Percentiles rank a stretch among this genome's conserved stretches.
phyloP scores from a whole-genome alignment of 805 yeast genomes.

The Blastobotrys mokoenaii region DNA sequence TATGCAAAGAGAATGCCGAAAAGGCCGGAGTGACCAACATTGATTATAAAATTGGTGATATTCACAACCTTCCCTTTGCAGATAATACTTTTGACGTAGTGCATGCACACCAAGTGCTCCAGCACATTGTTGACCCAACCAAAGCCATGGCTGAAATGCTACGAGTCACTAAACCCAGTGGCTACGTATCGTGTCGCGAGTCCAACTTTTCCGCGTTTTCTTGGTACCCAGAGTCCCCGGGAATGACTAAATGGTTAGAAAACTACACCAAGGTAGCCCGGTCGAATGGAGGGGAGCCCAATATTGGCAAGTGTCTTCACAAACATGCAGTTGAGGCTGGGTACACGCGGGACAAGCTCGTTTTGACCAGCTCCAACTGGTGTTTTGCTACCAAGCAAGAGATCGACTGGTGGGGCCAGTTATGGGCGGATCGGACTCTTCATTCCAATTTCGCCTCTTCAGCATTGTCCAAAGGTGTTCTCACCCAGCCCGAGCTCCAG shows the following conservation, averaged over 20 bases:
- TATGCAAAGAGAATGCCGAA: slow-evolving; percentile 18
- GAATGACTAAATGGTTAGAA: slow-evolving; percentile 10
- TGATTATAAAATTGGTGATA: slow-evolving; percentile 26
- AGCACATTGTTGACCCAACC: slow-evolving; percentile 31
- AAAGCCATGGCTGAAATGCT: slow-evolving; percentile 31
- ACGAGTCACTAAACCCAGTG: slow-evolving; percentile 31
- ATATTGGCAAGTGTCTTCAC: slow-evolving; percentile 14
- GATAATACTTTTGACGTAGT: slow-evolving; percentile 35
- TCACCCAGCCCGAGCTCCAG: slow-evolving; percentile 13
- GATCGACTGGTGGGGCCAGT: slow-evolving; percentile 17
- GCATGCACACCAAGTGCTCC: slow-evolving; percentile 33
- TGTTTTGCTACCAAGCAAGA: slow-evolving; percentile 13
- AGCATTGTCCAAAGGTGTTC: slow-evolving; percentile 4
- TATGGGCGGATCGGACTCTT: slow-evolving; percentile 19
- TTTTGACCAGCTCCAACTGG: slow-evolving; percentile 14
- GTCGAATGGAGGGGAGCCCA: slow-evolving; percentile 18
- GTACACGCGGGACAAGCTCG: slow-evolving; percentile 5
- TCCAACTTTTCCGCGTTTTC: slow-evolving; percentile 21
- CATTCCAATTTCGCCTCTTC: slow-evolving; percentile 14
- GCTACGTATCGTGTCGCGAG: slow-evolving; percentile 30
- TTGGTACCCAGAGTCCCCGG: slow-evolving; percentile 16
- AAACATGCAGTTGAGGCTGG: slow-evolving; percentile 17
- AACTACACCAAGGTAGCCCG: slow-evolving; percentile 12
- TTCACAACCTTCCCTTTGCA: slow-evolving; percentile 27
- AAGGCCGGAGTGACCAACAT: slow-evolving; percentile 16